Evolutionary conservation across 306 rosid genomes (phyloP).

Genomic region (Crataegus laevigata): DNA sequence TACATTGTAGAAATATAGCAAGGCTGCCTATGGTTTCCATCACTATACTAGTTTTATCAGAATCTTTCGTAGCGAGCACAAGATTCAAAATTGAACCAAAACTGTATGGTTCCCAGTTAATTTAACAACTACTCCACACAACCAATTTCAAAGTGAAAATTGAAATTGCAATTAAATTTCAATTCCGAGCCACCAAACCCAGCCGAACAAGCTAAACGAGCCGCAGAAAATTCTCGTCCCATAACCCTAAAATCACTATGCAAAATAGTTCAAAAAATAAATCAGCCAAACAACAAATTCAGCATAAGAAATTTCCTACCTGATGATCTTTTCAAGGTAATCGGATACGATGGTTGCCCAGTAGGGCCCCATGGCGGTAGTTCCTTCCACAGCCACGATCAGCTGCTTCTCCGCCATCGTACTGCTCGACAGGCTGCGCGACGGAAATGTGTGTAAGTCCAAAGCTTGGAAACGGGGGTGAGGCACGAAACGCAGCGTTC

Average conservation of each 20-base stretch:
- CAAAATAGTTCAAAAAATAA: background rate
- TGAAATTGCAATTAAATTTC: background rate
- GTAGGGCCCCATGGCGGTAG: slow-evolving; percentile 80
- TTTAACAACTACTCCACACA: background rate
- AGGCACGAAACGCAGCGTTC: background rate
- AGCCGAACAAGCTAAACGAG: background rate
- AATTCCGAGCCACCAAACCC: background rate
- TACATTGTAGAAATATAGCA: background rate
- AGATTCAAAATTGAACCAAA: background rate
- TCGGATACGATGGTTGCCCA: slow-evolving; percentile 55
- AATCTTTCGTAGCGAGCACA: background rate
- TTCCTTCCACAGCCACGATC: slow-evolving; percentile 69
- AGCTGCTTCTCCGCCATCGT: slow-evolving; percentile 76
- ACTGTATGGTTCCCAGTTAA: background rate
- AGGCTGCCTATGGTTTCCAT: background rate
- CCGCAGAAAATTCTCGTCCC: background rate
- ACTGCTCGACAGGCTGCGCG: background rate
- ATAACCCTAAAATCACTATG: background rate
- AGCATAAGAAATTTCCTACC: slow-evolving; percentile 29
- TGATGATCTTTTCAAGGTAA: slow-evolving; percentile 70
- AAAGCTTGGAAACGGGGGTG: background rate
- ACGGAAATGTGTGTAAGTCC: background rate
- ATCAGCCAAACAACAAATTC: slow-evolving; percentile 2
- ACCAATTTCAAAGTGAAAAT: background rate
- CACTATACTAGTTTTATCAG: background rate